A percentile compares a stretch with the other conserved stretches of the same genome.
Evolutionary conservation across 805 yeast genomes (phyloP).

Genomic region (Candida incommunis): DNA sequence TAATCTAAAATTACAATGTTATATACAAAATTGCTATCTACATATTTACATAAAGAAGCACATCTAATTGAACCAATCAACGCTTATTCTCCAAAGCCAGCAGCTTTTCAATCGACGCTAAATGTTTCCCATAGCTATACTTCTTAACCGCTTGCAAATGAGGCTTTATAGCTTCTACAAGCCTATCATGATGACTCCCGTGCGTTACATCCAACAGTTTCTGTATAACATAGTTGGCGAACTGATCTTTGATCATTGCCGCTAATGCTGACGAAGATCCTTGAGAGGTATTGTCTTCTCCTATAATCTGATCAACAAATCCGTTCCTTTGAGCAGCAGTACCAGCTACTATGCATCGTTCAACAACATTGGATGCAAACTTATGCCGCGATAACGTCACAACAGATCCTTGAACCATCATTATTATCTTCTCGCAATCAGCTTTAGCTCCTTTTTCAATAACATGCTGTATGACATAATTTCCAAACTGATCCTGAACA

Average conservation of each 20-base stretch:
- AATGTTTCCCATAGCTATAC: slow-evolving; percentile 63
- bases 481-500: slow-evolving; percentile 94
- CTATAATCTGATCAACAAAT: slow-evolving; percentile 48
- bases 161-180: slow-evolving; percentile 65
- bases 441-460: slow-evolving; percentile 57
- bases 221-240: slow-evolving; percentile 94
- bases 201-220: slow-evolving; percentile 75
- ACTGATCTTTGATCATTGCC: slow-evolving; percentile 94
- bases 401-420: slow-evolving; percentile 54
- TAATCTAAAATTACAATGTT: not conserved
- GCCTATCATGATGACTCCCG: slow-evolving; percentile 49
- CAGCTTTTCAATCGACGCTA: slow-evolving; percentile 69
- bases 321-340: slow-evolving; percentile 42
- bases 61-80: too few relatives aligned
- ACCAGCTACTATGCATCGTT: slow-evolving; percentile 75
- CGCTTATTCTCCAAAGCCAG: slow-evolving; percentile 14
- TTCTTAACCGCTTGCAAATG: slow-evolving; percentile 63
- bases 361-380: slow-evolving; percentile 96
- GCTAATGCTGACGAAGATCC: slow-evolving; percentile 40
- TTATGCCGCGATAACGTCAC: slow-evolving; percentile 87
- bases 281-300: slow-evolving; percentile 6
- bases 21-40: slow-evolving; percentile 1
- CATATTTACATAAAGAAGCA: slow-evolving; percentile 1
- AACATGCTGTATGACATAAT: slow-evolving; percentile 93
- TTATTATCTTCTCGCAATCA: slow-evolving; percentile 49